Base-by-base conservation (phyloP, 805 yeast genomes). In the Naumovozyma dairenensis region DNA sequence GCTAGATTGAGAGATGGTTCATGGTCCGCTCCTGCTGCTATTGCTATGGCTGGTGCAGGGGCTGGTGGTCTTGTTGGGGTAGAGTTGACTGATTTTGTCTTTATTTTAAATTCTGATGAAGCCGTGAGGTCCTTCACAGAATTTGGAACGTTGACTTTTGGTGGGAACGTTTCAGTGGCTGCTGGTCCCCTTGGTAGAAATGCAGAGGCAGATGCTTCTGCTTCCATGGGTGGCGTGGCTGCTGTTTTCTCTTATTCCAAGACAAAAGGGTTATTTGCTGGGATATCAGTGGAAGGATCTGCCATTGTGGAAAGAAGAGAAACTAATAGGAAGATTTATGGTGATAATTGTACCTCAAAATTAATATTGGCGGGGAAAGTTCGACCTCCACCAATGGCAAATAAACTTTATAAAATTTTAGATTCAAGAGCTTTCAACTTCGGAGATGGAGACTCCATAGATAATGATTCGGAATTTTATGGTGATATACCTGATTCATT, bases 1-100 rank as follows among this genome's bases (percentile, higher is more conserved):
- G 95, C 97, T 4, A 67, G 96, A 38, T 67, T 92, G 34, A 89
- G 92, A 1, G 96, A 89, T 60, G 96, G 96, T 0, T 61, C 81
- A 0, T 92, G 98, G 98, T 86, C 96, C 10, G 94, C 96, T 2
- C 98, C 98, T 1, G 79, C 94, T 1, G 98, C 96, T 6, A 79
- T 92, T 45, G 79, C 77, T 31, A 81, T 96, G n/a, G 97, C 94
- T 3, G 98, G 97, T 46, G 97, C 96, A 2, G 98, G 98, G 49
- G 96, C 92, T 3, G 98, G 98, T 37, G 98, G 98, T 28, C 92
- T 86, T 63, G 72, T 92, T 46, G 98, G 98, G 25, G 92, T 95
- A 7, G 98, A 92, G 56, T 65, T 92, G 49, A 92, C 98, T 2
- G 97, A 92, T 63, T 92, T 92, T 55, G 96, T 92, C 16, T 92